Evolutionary conservation across 441 rosid genomes (phyloP).

Genomic region (Mallotus japonicus): DNA sequence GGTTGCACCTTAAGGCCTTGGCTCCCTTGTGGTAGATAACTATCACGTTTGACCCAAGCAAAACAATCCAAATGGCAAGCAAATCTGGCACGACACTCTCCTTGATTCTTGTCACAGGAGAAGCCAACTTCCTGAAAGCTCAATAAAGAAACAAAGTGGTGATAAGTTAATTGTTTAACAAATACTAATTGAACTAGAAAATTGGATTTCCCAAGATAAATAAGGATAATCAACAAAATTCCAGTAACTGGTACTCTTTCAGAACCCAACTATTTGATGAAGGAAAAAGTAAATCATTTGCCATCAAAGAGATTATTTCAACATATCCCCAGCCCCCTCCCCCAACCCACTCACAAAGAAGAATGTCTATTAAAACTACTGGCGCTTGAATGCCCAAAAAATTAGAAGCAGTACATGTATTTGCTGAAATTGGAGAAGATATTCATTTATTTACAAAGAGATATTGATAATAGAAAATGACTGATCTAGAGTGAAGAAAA

Average conservation of each 20-base stretch:
- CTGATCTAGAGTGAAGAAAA: neutral
- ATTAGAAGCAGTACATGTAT: neutral
- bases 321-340: neutral
- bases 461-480: neutral
- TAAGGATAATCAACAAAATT: neutral
- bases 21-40: constrained; percentile 99
- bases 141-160: constrained; percentile 20
- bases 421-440: neutral
- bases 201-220: constrained; percentile 1
- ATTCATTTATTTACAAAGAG: constrained; percentile 11
- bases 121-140: constrained; percentile 82
- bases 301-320: neutral
- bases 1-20: constrained; percentile 87
- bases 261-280: neutral
- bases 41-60: constrained; percentile 99
- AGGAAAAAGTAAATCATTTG: neutral
- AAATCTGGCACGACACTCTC: constrained; percentile 95
- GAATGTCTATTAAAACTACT: neutral
- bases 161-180: constrained; percentile 7
- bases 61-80: constrained; percentile 98
- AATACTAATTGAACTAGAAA: neutral
- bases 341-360: neutral
- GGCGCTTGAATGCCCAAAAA: neutral
- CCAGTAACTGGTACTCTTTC: neutral
- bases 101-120: constrained; percentile 86